Evolutionary conservation across 1,284 basidiomycete species (phyloP), one percentile per base, ranked within the genome.

Genomic region (Dichomitus squalens): DNA sequence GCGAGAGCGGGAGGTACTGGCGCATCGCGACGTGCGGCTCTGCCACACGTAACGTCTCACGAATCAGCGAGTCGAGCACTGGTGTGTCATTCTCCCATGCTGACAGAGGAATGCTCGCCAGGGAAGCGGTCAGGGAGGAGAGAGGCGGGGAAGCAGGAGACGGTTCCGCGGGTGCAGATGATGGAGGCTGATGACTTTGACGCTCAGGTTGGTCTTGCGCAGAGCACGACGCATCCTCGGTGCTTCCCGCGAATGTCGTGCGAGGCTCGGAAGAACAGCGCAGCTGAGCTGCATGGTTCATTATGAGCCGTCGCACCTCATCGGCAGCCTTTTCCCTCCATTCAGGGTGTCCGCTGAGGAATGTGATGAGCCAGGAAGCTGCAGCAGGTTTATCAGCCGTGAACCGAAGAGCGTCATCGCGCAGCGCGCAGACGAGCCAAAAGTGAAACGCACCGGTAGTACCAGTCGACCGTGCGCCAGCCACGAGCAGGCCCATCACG

Each of bases 1-100:
- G 38, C 18, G 33, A 20, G 23, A 85, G 84, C 16, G 88, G 88
- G 55, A 88, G 73, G 69, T 91, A 90, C 57, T 84, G 80, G 67
- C 88, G 81, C 86, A 90, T 88, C 53, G 88, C 89, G 2, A 83
- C 82, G 72, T 90, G 87, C 43, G 89, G 87, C 74, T 90, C 86
- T 6, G 88, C 88, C 41, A 91, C 73, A 31, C 89, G 84, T 18
- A 88, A 80, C 27, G 88, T 90, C 73, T 91, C 88, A 63, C 81
- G 80, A 65, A 90, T 85, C 65, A 90, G 75, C 39, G 83, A 76
- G 68, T 91, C 89, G 41, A 90, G 75, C 53, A 87, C 75, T 18
- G 89, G 88, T 27, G 82, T 87, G 53, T 82, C 74, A 2, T 73
- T 68, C 70, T 91, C 88, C 88, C 88, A 90, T 16, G 77, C 78